Percentiles rank a stretch among this genome's conserved stretches.
Conservation (phyloP, 2,329 filamentous ascomycete genomes). For the Xylaria sp. region DNA sequence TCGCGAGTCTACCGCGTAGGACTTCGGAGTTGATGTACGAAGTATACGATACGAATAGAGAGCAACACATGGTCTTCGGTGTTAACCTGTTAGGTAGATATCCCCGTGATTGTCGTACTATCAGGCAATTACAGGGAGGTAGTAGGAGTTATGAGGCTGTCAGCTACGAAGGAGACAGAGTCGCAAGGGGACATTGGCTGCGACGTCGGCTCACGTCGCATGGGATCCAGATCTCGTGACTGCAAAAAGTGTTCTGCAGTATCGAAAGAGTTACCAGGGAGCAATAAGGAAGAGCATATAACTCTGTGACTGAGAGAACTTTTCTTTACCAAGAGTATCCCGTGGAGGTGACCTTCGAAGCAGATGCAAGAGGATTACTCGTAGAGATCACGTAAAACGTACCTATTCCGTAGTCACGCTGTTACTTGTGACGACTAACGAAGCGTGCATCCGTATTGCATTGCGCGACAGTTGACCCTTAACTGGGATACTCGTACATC, state of each 20-base stretch:
- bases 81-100: too few species aligned
- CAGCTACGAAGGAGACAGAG: not conserved
- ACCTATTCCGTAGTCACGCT: too few species aligned
- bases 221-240: slow-evolving; percentile 6
- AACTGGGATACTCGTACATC: too few species aligned
- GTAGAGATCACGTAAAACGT: not conserved
- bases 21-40: too few species aligned
- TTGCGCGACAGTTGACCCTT: too few species aligned
- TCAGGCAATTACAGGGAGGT: not conserved
- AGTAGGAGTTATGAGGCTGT: not conserved
- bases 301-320: too few species aligned
- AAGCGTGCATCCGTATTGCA: not conserved
- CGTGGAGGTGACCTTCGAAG: not conserved
- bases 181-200: not conserved
- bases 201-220: slow-evolving; percentile 6
- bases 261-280: not conserved
- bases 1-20: not conserved
- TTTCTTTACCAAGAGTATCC: not conserved
- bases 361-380: not conserved
- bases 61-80: too few species aligned
- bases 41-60: too few species aligned
- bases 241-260: not conserved
- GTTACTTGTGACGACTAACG: not conserved
- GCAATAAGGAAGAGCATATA: not conserved
- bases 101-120: too few species aligned